Evolutionary conservation across 768 basidiomycete genomes (phyloP).

Genomic region (Trametes villosa): DNA sequence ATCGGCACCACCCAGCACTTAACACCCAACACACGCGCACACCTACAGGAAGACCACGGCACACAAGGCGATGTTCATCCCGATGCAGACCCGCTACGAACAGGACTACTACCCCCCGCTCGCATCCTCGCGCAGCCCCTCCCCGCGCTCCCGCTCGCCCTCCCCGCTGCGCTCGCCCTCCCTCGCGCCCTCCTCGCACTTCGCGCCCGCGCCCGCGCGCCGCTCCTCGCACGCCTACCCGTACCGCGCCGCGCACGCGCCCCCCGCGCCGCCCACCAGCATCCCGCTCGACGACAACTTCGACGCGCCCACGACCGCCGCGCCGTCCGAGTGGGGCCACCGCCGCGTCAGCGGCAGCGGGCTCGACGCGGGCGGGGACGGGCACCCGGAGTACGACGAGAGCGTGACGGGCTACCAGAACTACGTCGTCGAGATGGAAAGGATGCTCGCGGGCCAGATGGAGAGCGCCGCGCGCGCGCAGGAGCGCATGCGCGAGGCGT

Average conservation of each 20-base stretch:
- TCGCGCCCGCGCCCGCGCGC: constrained; percentile 17
- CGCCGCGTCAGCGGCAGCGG: constrained; percentile 28
- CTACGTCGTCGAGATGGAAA: constrained; percentile 37
- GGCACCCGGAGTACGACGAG: constrained; percentile 31
- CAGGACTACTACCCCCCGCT: constrained; percentile 17
- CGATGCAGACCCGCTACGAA: background rate
- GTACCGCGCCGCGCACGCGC: constrained; percentile 15
- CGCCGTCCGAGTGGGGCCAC: constrained; percentile 32
- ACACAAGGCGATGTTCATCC: background rate
- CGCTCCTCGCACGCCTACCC: constrained; percentile 16
- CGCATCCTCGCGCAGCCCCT: background rate
- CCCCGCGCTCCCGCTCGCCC: background rate
- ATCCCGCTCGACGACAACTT: constrained; percentile 34
- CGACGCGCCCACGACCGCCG: constrained; percentile 34
- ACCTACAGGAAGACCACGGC: too few species aligned
- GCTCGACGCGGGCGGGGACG: constrained; percentile 21
- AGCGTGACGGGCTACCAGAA: constrained; percentile 35
- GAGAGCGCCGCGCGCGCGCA: constrained; percentile 22
- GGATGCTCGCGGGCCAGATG: constrained; percentile 31
- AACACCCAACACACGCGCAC: background rate
- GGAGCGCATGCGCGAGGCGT: constrained; percentile 15
- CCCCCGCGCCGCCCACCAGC: constrained; percentile 25
- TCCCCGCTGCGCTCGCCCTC: background rate
- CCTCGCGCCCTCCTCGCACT: background rate
- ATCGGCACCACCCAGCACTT: background rate